Evolutionary conservation across 2,329 filamentous ascomycete genomes (phyloP), one percentile per base, ranked within the genome.

Genomic region (Aspergillus hortae): DNA sequence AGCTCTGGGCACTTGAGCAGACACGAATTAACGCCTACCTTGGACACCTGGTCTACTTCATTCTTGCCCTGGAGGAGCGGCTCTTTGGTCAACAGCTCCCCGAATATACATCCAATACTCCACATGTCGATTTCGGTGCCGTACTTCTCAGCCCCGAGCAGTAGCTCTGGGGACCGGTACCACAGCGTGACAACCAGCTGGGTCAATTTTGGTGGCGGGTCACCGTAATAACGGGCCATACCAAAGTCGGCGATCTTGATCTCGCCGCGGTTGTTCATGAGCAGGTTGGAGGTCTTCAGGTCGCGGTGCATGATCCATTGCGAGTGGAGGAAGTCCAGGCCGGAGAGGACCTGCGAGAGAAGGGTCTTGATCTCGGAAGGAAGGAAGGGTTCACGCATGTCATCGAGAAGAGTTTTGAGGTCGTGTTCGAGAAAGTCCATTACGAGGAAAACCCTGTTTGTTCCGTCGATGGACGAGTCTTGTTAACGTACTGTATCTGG

Each of bases 371-470:
- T 85, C 72, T 99, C 94, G 40, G 90, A 95, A 1, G 89, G 87
- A 51, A 95, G 81, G 69, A 99, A 99, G 0, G 92, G 91, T 67
- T 96, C 90, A 48, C 87, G 83, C 90, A 97, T 96, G 67, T 95
- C 89, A 71, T 95, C 89, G 57, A 96, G 88, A 52, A 99, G 82
- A 50, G 88, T 89, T 73, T 95, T 95, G 52, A 99, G 84, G 67
- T 99, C 94, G 78, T 99, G 94, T 77, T 97, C 92, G 64, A 96
- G 80, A 72, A 97, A 99, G 67, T 96, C 92, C 80, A 99, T 92
- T 57, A 97, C 94, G 52, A 99, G 84, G 70, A 90, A 95, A 59
- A 96, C 87, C 74, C 87, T 90, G 70, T 70, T 62, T 57, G 54
- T 38, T 11, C 55, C 54, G 58, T 49, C 48, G 35, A 48, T 46